Evolutionary conservation across 2,329 filamentous ascomycete species (phyloP).

Genomic region (Emmonsia crescens): DNA sequence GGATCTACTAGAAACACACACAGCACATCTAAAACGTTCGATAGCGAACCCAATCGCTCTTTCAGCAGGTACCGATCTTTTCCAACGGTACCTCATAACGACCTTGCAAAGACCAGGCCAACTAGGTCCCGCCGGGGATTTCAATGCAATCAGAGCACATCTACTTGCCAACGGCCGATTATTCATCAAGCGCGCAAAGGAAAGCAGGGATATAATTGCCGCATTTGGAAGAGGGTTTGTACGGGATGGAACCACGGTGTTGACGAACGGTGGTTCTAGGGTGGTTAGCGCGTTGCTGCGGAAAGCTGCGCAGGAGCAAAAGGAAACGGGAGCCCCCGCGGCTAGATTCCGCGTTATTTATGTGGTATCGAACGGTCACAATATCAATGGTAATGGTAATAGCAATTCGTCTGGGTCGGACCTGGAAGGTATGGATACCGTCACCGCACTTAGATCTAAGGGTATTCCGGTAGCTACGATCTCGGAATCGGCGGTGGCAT

Average conservation of each 20-base stretch:
- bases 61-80: slow-evolving; percentile 87
- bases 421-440: slow-evolving; percentile 58
- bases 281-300: slow-evolving; percentile 69
- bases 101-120: slow-evolving; percentile 49
- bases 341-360: slow-evolving; percentile 78
- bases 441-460: slow-evolving; percentile 57
- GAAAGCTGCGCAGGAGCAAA: slow-evolving; percentile 57
- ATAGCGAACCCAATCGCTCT: slow-evolving; percentile 85
- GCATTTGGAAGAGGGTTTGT: slow-evolving; percentile 68
- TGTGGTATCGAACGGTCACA: slow-evolving; percentile 40
- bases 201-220: slow-evolving; percentile 73
- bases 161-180: slow-evolving; percentile 74
- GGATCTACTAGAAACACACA: slow-evolving; percentile 68
- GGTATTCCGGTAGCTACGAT: slow-evolving; percentile 79
- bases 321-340: slow-evolving; percentile 40
- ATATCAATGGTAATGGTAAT: slow-evolving; percentile 16
- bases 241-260: slow-evolving; percentile 64
- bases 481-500: slow-evolving; percentile 62
- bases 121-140: slow-evolving; percentile 50
- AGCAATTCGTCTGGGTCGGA: slow-evolving; percentile 24
- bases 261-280: slow-evolving; percentile 81
- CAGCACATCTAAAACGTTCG: slow-evolving; percentile 61
- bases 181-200: slow-evolving; percentile 79
- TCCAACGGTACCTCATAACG: slow-evolving; percentile 83
- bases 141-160: slow-evolving; percentile 72